These are phyloP conservation scores for Nemophila menziesii DNA, from an alignment of 257 asterid genomes.

Conservation along the genomic window DNA sequence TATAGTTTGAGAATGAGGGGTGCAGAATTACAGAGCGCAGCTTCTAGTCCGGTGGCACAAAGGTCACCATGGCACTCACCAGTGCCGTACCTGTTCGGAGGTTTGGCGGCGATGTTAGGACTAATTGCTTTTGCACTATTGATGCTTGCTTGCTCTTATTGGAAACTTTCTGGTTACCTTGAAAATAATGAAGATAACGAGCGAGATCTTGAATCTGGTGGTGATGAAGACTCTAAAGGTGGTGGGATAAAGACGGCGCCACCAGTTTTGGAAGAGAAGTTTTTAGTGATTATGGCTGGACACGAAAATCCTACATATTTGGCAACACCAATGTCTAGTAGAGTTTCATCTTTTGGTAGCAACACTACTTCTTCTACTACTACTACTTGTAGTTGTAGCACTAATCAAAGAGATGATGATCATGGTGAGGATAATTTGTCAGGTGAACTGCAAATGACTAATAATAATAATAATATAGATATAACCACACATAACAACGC, in stretches of 20 bases:
- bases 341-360: conserved; percentile 65
- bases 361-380: conserved; percentile 15
- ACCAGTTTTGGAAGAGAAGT: conserved; percentile 56
- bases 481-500: neutral
- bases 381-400: conserved; percentile 12
- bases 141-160: conserved; percentile 70
- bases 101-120: conserved; percentile 81
- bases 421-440: conserved; percentile 6
- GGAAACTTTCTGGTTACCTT: conserved; percentile 51
- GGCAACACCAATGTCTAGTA: conserved; percentile 66
- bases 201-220: conserved; percentile 43
- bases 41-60: conserved; percentile 15
- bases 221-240: conserved; percentile 24
- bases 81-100: conserved; percentile 85
- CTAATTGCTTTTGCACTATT: conserved; percentile 83
- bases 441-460: conserved; percentile 11
- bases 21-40: conserved; percentile 18
- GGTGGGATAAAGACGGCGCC: conserved; percentile 15
- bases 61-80: conserved; percentile 91
- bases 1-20: conserved; percentile 17
- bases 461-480: neutral
- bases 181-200: conserved; percentile 29
- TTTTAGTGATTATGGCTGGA: conserved; percentile 83
- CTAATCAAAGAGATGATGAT: conserved; percentile 16
- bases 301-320: conserved; percentile 68